phyloP scores from a whole-genome alignment of 805 yeast species.

The Lipomyces yamanashiensis region DNA sequence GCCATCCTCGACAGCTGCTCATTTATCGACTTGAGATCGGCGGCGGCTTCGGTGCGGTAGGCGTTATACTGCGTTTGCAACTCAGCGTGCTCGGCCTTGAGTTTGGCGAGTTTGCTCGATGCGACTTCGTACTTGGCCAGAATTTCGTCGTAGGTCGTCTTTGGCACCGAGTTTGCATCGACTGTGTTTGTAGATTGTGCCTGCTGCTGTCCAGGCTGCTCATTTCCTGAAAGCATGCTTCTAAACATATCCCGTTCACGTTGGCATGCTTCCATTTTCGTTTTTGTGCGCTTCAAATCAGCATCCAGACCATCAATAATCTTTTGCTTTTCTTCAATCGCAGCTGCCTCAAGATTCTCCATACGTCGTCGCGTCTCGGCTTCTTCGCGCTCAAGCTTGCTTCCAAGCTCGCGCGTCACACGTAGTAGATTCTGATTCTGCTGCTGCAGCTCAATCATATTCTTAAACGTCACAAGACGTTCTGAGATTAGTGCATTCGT shows the following conservation, averaged over 20 bases:
- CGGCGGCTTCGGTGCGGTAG: slow-evolving; percentile 49
- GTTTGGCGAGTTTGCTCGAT: slow-evolving; percentile 5
- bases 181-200: background rate
- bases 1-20: slow-evolving; percentile 50
- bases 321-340: slow-evolving; percentile 45
- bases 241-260: slow-evolving; percentile 75
- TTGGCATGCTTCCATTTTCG: slow-evolving; percentile 57
- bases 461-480: slow-evolving; percentile 71
- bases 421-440: slow-evolving; percentile 74
- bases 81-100: slow-evolving; percentile 40
- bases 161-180: slow-evolving; percentile 9
- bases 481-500: slow-evolving; percentile 73
- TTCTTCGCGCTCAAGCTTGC: slow-evolving; percentile 70
- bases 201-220: slow-evolving; percentile 2
- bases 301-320: slow-evolving; percentile 43
- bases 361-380: slow-evolving; percentile 35
- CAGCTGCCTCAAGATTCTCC: slow-evolving; percentile 43
- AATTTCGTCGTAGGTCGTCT: slow-evolving; percentile 17
- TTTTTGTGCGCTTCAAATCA: slow-evolving; percentile 53
- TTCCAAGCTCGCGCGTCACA: slow-evolving; percentile 72
- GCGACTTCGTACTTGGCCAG: slow-evolving; percentile 17
- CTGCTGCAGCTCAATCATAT: slow-evolving; percentile 67
- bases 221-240: slow-evolving; percentile 36
- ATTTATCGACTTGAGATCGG: slow-evolving; percentile 56
- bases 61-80: slow-evolving; percentile 47